These are phyloP conservation scores for Phytophthora hibernalis DNA, from an alignment of 352 stramenopile genomes.

Conservation along the genomic window DNA sequence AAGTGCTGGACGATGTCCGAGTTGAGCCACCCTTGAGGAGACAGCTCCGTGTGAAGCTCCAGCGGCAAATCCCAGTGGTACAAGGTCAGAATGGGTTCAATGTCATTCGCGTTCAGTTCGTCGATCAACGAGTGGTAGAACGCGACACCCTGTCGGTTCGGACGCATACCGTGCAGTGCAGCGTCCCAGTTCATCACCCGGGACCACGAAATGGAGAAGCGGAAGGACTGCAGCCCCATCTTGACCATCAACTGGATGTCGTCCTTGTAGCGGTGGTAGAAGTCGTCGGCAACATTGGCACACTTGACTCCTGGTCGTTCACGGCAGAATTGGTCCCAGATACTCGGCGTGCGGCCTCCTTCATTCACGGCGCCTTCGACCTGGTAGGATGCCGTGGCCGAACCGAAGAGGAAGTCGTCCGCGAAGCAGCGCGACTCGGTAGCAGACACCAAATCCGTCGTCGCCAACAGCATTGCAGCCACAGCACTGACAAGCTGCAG, in stretches of 20 bases:
- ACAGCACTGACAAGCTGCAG: slow-evolving; percentile 9
- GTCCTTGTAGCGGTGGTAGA: slow-evolving; percentile 85
- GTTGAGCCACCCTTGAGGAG: slow-evolving; percentile 64
- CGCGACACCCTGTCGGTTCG: slow-evolving; percentile 34
- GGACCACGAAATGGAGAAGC: slow-evolving; percentile 37
- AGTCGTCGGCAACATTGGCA: slow-evolving; percentile 91
- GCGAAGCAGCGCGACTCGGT: background rate
- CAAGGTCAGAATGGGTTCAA: slow-evolving; percentile 35
- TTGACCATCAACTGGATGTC: slow-evolving; percentile 90
- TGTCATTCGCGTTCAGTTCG: slow-evolving; percentile 19
- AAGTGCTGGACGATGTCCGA: slow-evolving; percentile 65
- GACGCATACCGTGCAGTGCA: slow-evolving; percentile 18
- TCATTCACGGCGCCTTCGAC: no score
- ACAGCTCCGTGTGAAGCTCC: slow-evolving; percentile 50
- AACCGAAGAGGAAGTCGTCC: background rate
- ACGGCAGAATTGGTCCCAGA: slow-evolving; percentile 32
- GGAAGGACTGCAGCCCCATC: slow-evolving; percentile 87
- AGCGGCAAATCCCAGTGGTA: slow-evolving; percentile 37
- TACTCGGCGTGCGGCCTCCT: no score
- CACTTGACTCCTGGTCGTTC: slow-evolving; percentile 60
- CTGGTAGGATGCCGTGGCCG: no score
- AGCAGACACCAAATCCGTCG: background rate
- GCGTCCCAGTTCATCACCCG: slow-evolving; percentile 31
- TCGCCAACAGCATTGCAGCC: slow-evolving; percentile 26
- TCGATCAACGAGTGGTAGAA: slow-evolving; percentile 46